Percentiles rank a stretch among this genome's conserved stretches.
These are phyloP conservation scores for Cladophialophora carrionii DNA, from an alignment of 2,329 filamentous ascomycete species.

Conservation along the genomic window DNA sequence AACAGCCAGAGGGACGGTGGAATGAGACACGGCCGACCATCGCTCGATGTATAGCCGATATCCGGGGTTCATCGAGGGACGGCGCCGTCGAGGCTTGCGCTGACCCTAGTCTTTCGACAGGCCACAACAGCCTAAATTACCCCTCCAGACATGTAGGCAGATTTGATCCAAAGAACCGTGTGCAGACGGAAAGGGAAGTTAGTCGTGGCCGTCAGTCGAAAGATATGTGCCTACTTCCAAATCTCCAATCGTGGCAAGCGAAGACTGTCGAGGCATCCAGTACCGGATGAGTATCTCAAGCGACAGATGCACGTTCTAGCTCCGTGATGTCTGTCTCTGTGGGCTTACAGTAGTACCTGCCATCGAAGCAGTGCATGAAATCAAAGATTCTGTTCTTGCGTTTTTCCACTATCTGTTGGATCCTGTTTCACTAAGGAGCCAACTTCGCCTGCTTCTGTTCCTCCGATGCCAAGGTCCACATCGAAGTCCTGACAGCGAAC, in stretches of 20 bases:
- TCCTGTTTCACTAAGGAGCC: slow-evolving; percentile 16
- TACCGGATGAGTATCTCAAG: not conserved
- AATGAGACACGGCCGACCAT: slow-evolving; percentile 1
- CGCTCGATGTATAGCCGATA: slow-evolving; percentile 14
- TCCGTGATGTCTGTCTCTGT: slow-evolving; percentile 1
- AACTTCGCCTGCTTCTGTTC: not conserved
- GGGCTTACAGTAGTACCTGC: slow-evolving; percentile 3
- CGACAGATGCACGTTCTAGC: not conserved
- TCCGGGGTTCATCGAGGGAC: slow-evolving; percentile 18
- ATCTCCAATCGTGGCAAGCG: not conserved
- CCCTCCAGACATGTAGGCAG: slow-evolving; percentile 4
- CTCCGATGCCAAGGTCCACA: slow-evolving; percentile 63
- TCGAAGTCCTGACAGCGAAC: slow-evolving; percentile 74
- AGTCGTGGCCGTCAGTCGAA: not conserved
- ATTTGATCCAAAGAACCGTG: slow-evolving; percentile 7
- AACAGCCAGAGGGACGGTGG: not conserved
- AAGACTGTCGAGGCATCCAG: not conserved
- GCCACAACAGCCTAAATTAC: slow-evolving; percentile 12
- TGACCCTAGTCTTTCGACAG: slow-evolving; percentile 4
- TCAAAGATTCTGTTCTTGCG: slow-evolving; percentile 15
- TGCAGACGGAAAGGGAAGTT: not conserved
- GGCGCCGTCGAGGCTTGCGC: not conserved
- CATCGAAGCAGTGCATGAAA: slow-evolving; percentile 16
- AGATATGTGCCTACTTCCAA: not conserved
- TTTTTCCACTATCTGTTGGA: slow-evolving; percentile 6